phyloP scores from a whole-genome alignment of 331 rosid species.

The Ulmus americana region DNA sequence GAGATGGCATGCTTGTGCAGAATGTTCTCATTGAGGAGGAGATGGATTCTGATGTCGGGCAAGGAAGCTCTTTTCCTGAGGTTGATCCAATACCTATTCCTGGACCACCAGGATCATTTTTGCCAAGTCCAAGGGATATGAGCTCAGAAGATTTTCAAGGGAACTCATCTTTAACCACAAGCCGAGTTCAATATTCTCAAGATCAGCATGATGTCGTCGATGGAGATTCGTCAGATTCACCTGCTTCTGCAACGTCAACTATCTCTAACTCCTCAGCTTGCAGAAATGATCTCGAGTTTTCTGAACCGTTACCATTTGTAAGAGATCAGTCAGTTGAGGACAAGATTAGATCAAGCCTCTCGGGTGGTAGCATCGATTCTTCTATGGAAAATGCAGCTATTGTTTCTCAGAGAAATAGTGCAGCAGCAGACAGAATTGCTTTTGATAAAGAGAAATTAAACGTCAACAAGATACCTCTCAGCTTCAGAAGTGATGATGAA shows the following conservation, averaged over 20 bases:
- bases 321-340: slow-evolving; percentile 29
- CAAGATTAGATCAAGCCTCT: slow-evolving; percentile 18
- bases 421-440: slow-evolving; percentile 19
- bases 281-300: slow-evolving; percentile 24
- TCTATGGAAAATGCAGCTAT: slow-evolving; percentile 28
- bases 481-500: slow-evolving; percentile 26
- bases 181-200: slow-evolving; percentile 47
- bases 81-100: slow-evolving; percentile 59
- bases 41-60: slow-evolving; percentile 31
- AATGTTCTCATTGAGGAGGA: slow-evolving; percentile 23
- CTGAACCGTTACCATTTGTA: slow-evolving; percentile 22
- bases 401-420: slow-evolving; percentile 15
- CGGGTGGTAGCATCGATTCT: slow-evolving; percentile 28
- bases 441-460: slow-evolving; percentile 27
- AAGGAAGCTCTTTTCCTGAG: slow-evolving; percentile 28
- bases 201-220: slow-evolving; percentile 46
- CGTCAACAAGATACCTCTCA: slow-evolving; percentile 28
- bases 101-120: slow-evolving; percentile 63
- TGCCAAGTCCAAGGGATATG: slow-evolving; percentile 58
- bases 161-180: slow-evolving; percentile 48
- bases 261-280: slow-evolving; percentile 37
- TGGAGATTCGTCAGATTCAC: slow-evolving; percentile 50
- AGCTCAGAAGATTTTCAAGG: slow-evolving; percentile 51
- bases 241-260: slow-evolving; percentile 45
- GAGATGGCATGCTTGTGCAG: slow-evolving; percentile 31